phyloP scores from a whole-genome alignment of 768 basidiomycete genomes.

The Suillus americanus region DNA sequence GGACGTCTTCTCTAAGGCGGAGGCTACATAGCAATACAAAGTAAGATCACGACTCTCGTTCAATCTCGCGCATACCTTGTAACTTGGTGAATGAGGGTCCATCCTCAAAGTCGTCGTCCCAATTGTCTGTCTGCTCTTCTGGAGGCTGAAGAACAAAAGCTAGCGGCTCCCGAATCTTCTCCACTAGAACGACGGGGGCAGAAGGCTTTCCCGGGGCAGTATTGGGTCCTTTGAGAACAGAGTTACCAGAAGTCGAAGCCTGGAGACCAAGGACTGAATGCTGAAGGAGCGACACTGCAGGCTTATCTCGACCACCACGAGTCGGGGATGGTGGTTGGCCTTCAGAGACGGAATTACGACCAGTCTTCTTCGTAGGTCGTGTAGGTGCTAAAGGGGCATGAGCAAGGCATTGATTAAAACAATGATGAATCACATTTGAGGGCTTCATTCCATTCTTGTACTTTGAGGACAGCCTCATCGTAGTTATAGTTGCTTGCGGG shows the following conservation, averaged over 20 bases:
- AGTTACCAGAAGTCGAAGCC: conserved; percentile 34
- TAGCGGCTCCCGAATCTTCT: conserved; percentile 51
- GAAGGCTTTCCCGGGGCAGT: conserved; percentile 19
- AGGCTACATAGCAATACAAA: background rate
- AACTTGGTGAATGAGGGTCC: conserved; percentile 87
- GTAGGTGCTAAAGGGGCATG: conserved; percentile 56
- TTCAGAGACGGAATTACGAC: conserved; percentile 35
- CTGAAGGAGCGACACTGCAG: conserved; percentile 27
- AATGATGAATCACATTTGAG: conserved; percentile 67
- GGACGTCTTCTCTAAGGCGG: conserved; percentile 64
- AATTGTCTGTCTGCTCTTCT: conserved; percentile 91
- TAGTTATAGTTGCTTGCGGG: conserved; percentile 82
- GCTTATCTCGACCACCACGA: conserved; percentile 29
- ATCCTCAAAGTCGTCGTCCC: conserved; percentile 98
- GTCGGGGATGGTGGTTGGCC: conserved; percentile 47
- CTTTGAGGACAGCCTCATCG: conserved; percentile 90
- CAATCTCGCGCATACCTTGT: conserved; percentile 45
- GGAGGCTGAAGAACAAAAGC: conserved; percentile 68
- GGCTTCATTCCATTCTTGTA: conserved; percentile 99
- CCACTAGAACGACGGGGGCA: conserved; percentile 31
- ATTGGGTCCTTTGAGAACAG: conserved; percentile 22
- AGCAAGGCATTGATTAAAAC: conserved; percentile 7
- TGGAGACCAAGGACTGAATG: conserved; percentile 35
- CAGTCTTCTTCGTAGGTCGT: conserved; percentile 67
- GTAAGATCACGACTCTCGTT: background rate